Evolutionary conservation across 805 yeast species (phyloP), one percentile per base, ranked within the genome.

Genomic region (Metschnikowia gelsemii): DNA sequence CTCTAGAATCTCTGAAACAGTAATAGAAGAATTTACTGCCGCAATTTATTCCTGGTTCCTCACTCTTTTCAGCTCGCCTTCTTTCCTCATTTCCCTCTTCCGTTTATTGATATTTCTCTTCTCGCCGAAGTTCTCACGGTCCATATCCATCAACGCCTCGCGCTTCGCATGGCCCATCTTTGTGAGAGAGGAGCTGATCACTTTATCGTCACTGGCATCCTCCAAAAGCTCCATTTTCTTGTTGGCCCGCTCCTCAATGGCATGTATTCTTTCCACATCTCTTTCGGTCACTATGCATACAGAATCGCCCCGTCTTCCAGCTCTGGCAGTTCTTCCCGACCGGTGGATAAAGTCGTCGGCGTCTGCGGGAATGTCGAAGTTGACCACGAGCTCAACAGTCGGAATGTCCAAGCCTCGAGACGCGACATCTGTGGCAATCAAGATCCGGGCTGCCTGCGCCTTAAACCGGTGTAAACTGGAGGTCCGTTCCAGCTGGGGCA

Each of bases 311-410:
- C 70, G 66, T 54, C 95, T 75, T 2, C 98, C 98, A 2, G 98
- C 98, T 76, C 99, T 85, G 8, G 98, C 99, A 9, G 99, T 91
- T 79, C 99, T 87, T 70, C 99, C 99, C 8, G 91, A 96, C 63
- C 99, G 75, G 66, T 93, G 99, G 40, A 93, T 89, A 56, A 87
- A 93, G 49, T 93, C 96, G 57, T 93, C 96, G 3, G 98, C 87
- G 58, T 93, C 97, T 0, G 93, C 89, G 4, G 99, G 99, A 18
- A 93, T 79, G 57, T 93, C 98, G 57, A 78, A 93, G 60, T 93
- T 93, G 19, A 93, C 67, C 19, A 93, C 98, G 52, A 93, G 70
- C 57, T 83, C 91, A 3, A 93, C 99, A 7, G 80, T 74, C 8
- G 98, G 99, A 42, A 93, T 93, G 74, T 93, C 99, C 50, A 93